Percentiles rank a stretch among this genome's conserved stretches.
phyloP scores from a whole-genome alignment of 2,329 filamentous ascomycete genomes.

The Alternaria gansuensis region DNA sequence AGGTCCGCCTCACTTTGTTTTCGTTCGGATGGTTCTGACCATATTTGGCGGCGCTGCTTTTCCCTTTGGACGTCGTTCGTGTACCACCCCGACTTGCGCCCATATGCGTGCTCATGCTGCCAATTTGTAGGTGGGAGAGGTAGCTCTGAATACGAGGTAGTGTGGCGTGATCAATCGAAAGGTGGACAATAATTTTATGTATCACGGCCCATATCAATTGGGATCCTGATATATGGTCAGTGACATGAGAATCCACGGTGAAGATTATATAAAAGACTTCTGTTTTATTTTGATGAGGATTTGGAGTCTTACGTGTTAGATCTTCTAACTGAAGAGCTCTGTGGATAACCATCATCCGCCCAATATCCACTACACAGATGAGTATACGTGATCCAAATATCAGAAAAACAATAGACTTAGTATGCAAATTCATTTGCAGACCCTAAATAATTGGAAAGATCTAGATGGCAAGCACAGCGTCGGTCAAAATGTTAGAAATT shows the following conservation, averaged over 20 bases:
- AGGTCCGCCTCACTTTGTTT: not conserved
- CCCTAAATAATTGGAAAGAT: slow-evolving; percentile 31
- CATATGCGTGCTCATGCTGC: not conserved
- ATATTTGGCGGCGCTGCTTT: slow-evolving; percentile 1
- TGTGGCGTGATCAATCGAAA: slow-evolving; percentile 25
- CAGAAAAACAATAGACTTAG: slow-evolving; percentile 13
- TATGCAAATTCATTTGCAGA: slow-evolving; percentile 16
- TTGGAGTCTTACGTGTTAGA: slow-evolving; percentile 14
- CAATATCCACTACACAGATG: slow-evolving; percentile 15
- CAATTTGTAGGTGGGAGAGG: slow-evolving; percentile 18
- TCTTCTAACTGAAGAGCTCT: slow-evolving; percentile 18
- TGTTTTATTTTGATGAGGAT: not conserved
- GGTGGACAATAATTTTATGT: slow-evolving; percentile 22
- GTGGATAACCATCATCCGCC: slow-evolving; percentile 13
- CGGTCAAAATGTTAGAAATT: slow-evolving; percentile 35
- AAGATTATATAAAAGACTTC: too few species aligned
- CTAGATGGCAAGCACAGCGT: slow-evolving; percentile 33
- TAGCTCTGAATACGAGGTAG: slow-evolving; percentile 20
- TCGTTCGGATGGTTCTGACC: not conserved
- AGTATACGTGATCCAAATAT: slow-evolving; percentile 23
- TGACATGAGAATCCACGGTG: not conserved
- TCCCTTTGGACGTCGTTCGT: slow-evolving; percentile 6
- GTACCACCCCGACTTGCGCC: not conserved
- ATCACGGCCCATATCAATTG: slow-evolving; percentile 19
- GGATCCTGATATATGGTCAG: slow-evolving; percentile 9